Evolutionary conservation across 2,329 filamentous ascomycete genomes (phyloP).

Genomic region (Penicillium paneum): DNA sequence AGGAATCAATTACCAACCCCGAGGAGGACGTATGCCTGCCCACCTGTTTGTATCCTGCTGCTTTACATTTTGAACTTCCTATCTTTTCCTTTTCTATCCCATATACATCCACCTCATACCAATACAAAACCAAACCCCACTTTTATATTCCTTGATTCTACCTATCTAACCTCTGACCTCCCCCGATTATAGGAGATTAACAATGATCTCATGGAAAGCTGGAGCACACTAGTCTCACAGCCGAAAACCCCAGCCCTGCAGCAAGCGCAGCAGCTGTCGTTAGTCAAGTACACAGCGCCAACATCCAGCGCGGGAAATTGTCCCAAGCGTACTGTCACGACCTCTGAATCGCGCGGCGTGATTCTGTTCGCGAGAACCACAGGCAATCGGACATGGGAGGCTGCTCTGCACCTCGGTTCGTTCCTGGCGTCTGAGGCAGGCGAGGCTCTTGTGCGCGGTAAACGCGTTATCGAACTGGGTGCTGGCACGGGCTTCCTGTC

Average conservation of each 20-base stretch:
- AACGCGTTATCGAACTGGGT: constrained; percentile 61
- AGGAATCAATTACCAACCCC: constrained; percentile 72
- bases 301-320: neutral
- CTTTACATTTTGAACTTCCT: constrained; percentile 5
- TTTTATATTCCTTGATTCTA: neutral
- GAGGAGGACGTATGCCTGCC: constrained; percentile 70
- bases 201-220: constrained; percentile 69
- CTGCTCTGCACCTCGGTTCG: constrained; percentile 60
- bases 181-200: constrained; percentile 66
- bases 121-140: neutral
- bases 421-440: constrained; percentile 53
- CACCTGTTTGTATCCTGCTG: constrained; percentile 11
- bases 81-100: constrained; percentile 5
- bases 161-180: constrained; percentile 5
- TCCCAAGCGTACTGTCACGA: constrained; percentile 30
- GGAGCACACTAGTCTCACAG: constrained; percentile 63
- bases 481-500: constrained; percentile 66
- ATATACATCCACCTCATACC: constrained; percentile 12
- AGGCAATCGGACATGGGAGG: constrained; percentile 68
- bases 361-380: constrained; percentile 60
- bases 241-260: constrained; percentile 62
- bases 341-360: constrained; percentile 55
- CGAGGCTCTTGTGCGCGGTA: constrained; percentile 48
- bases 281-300: constrained; percentile 66
- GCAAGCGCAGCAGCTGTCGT: constrained; percentile 67